phyloP scores from a whole-genome alignment of 306 rosid species.

The Medicago lupulina region DNA sequence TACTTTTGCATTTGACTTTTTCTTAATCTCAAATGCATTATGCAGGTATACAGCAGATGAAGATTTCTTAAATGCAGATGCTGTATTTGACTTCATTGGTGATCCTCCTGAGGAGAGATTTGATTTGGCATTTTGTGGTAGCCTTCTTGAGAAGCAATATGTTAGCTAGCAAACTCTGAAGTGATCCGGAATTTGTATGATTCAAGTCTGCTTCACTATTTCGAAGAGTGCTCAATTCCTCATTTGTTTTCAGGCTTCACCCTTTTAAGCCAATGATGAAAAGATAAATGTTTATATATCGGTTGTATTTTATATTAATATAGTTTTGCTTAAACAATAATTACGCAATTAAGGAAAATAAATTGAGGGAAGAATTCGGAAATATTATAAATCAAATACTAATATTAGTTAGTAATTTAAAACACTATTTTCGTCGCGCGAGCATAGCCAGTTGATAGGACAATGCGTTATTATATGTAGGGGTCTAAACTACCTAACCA shows the following conservation, averaged over 20 bases:
- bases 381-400: too few species aligned
- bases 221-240: neutral
- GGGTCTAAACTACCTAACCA: too few species aligned
- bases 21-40: constrained; percentile 1
- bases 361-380: too few species aligned
- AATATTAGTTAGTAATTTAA: too few species aligned
- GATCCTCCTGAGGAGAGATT: constrained; percentile 95
- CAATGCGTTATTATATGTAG: too few species aligned
- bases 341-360: too few species aligned
- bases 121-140: constrained; percentile 85
- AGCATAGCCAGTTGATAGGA: too few species aligned
- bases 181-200: constrained; percentile 24
- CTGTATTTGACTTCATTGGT: constrained; percentile 89
- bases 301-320: too few species aligned
- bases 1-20: too few species aligned
- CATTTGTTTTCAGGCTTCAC: constrained; percentile 30
- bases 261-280: constrained; percentile 28
- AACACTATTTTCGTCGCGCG: too few species aligned
- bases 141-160: constrained; percentile 86
- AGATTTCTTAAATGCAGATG: constrained; percentile 87
- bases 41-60: constrained; percentile 92
- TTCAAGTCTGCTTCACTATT: constrained; percentile 29
- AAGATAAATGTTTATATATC: constrained; percentile 26
- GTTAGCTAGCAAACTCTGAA: constrained; percentile 62
- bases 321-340: too few species aligned